Percentiles rank a stretch among this genome's conserved stretches.
phyloP scores from a whole-genome alignment of 345 rosid genomes.

The Lepidium didymum region DNA sequence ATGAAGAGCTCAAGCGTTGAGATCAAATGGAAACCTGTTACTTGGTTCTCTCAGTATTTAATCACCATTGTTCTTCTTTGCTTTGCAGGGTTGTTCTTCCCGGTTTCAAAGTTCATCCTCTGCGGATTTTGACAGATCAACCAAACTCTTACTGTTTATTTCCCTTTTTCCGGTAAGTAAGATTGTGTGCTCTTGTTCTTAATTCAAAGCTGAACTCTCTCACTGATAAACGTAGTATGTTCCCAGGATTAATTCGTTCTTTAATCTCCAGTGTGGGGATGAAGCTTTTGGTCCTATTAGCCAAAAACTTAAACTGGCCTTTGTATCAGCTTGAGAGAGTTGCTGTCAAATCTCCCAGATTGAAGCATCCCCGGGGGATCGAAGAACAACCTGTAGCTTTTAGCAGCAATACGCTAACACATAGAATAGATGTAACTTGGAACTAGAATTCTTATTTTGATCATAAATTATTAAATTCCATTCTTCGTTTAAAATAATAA shows the following conservation, averaged over 20 bases:
- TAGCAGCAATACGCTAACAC: not conserved
- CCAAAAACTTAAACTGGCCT: not conserved
- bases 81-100: slow-evolving; percentile 54
- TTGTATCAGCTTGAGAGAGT: not conserved
- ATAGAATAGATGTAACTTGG: not conserved
- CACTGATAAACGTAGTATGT: not conserved
- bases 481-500: slow-evolving; percentile 13
- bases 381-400: slow-evolving; percentile 20
- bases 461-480: not conserved
- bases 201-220: not conserved
- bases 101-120: slow-evolving; percentile 60
- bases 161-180: not conserved
- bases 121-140: slow-evolving; percentile 40
- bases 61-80: slow-evolving; percentile 59
- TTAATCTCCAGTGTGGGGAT: slow-evolving; percentile 36
- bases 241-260: slow-evolving; percentile 15
- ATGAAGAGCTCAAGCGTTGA: slow-evolving; percentile 96
- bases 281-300: slow-evolving; percentile 51
- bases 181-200: not conserved
- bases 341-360: slow-evolving; percentile 15
- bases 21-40: slow-evolving; percentile 87
- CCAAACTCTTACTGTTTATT: not conserved
- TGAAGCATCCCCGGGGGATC: not conserved
- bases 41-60: slow-evolving; percentile 68
- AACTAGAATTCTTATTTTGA: slow-evolving; percentile 5